phyloP scores from a whole-genome alignment of 169 alveolate species.

The Perkinsus chesapeaki region DNA sequence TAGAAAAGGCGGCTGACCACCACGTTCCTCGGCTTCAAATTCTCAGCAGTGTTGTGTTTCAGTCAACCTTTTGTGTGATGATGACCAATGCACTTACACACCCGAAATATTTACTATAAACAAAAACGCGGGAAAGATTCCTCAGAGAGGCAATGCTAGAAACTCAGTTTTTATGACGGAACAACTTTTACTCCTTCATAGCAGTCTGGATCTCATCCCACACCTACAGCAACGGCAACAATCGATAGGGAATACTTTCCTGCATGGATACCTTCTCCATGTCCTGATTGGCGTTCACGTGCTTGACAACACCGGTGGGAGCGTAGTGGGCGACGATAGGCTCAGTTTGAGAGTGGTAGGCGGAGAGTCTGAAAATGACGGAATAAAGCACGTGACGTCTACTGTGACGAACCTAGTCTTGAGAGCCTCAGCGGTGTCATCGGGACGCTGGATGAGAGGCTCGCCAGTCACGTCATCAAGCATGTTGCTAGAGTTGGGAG shows the following conservation, averaged over 20 bases:
- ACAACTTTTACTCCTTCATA: not conserved
- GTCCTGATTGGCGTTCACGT: not conserved
- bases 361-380: conserved; percentile 39
- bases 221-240: not conserved
- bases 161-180: not conserved
- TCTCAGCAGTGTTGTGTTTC: not conserved
- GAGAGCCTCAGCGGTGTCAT: conserved; percentile 64
- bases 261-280: not conserved
- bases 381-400: not conserved
- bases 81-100: no score
- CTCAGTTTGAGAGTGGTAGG: conserved; percentile 22
- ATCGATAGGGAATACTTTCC: not conserved
- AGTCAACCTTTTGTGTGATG: no score
- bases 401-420: conserved; percentile 8
- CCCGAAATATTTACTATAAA: no score
- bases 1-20: not conserved
- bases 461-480: conserved; percentile 77
- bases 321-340: not conserved
- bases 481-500: not conserved
- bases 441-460: conserved; percentile 59
- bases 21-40: not conserved
- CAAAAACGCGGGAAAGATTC: not conserved
- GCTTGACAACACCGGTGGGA: not conserved
- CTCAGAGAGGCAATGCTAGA: not conserved
- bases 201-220: not conserved